Evolutionary conservation across 2,329 filamentous ascomycete genomes (phyloP), one percentile per base, ranked within the genome.

Genomic region (Curvularia hawaiiensis): DNA sequence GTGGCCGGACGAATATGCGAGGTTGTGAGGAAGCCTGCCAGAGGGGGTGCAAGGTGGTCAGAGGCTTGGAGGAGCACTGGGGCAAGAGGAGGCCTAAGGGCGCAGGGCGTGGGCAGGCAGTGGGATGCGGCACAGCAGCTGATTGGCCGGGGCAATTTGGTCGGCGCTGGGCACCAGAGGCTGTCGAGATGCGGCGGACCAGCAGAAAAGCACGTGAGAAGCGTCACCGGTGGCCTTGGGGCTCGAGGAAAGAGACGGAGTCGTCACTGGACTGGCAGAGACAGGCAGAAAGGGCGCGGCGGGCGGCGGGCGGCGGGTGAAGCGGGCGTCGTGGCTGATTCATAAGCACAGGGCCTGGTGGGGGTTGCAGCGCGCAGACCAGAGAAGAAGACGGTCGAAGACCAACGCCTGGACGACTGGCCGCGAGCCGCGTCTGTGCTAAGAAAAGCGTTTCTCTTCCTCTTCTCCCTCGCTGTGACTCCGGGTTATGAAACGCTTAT

Each of bases 301-400:
- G 33, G 54, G 35, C 35, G 30, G 50, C 16, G 26, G 26, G 24
- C 16, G n/a, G 39, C 11, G 39, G 20, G 39, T 20, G 39, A 52
- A 41, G 54, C 26, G 58, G 41, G 50, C 50, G 46, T 14, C 30
- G 47, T 26, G 47, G 60, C 59, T 65, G 60, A 66, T 67, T 59
- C 65, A 64, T 68, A 63, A 69, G 50, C 59, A 56, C 45, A 45
- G 45, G 40, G 56, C 57, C 20, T 61, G 59, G 63, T 63, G 65
- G 65, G 67, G 43, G 43, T 45, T 24, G 39, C 20, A 22, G 26
- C 41, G 62, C 64, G 47, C 45, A 28, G 30, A 39, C 31, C 35
- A 18, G 35, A n/a, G 35, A n/a, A 64, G 66, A 68, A 68, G 54
- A 58, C 61, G 51, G 48, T 65, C 59, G 64, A 66, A 66, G 41